These are phyloP conservation scores for Xanthoconium separans DNA, from an alignment of 1,284 basidiomycete species.

Conservation along the genomic window DNA sequence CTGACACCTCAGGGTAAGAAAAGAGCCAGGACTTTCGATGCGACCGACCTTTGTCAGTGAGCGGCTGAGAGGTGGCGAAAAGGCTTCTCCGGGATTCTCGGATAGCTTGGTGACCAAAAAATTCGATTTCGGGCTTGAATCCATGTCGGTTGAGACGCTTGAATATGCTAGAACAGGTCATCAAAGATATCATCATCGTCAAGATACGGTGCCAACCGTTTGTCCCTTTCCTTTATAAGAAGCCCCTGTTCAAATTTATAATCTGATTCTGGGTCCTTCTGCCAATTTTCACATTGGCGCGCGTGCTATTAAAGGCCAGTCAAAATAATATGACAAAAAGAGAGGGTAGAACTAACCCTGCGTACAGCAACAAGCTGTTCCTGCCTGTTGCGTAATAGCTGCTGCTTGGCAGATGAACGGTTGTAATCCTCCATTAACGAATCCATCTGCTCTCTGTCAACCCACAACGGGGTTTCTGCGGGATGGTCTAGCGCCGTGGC, in stretches of 20 bases:
- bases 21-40: not conserved
- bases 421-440: constrained; percentile 9
- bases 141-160: constrained; percentile 6
- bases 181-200: too few relatives aligned
- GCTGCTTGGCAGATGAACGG: not conserved
- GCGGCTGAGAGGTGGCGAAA: not conserved
- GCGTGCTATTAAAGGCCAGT: constrained; percentile 5
- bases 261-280: not conserved
- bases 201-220: not conserved
- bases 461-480: not conserved
- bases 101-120: not conserved
- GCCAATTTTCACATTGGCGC: constrained; percentile 4
- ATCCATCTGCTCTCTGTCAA: constrained; percentile 11
- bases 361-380: not conserved
- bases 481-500: not conserved
- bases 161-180: constrained; percentile 7
- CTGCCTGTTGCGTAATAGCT: not conserved
- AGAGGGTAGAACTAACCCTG: not conserved
- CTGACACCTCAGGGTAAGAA: not conserved
- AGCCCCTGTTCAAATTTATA: not conserved
- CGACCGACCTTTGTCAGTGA: constrained; percentile 11
- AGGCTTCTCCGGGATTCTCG: not conserved
- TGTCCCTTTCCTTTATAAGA: not conserved
- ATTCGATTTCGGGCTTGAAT: constrained; percentile 4
- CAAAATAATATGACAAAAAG: not conserved